Evolutionary conservation across 129 eudicot species (phyloP).

Genomic region (Arctium lappa): DNA sequence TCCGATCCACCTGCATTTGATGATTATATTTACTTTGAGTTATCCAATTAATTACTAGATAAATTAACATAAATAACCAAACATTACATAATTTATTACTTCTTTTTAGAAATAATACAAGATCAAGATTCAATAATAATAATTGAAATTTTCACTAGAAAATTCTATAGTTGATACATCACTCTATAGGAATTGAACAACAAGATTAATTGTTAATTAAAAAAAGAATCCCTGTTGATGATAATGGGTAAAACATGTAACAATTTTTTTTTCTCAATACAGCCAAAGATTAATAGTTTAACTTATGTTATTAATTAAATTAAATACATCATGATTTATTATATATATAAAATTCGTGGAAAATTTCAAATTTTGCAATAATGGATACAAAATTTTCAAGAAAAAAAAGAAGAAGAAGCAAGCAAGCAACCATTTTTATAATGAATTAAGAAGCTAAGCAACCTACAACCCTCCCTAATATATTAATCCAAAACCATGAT

Average conservation of each 20-base stretch:
- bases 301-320: neutral
- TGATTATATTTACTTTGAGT: neutral
- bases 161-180: neutral
- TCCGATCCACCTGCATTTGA: constrained; percentile 68
- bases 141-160: neutral
- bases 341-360: neutral
- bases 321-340: neutral
- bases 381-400: neutral
- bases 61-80: neutral
- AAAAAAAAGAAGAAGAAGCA: neutral
- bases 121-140: neutral
- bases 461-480: constrained; percentile 30
- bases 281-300: constrained; percentile 20
- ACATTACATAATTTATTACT: neutral
- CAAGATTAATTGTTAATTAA: constrained; percentile 10
- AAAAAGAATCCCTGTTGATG: constrained; percentile 10
- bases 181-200: neutral
- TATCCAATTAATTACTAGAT: neutral
- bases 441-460: constrained; percentile 1
- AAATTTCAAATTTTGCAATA: constrained; percentile 9
- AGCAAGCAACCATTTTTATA: neutral
- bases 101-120: neutral
- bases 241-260: constrained; percentile 7
- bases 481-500: constrained; percentile 12
- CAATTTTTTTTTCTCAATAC: constrained; percentile 23